Percentiles rank a stretch among this genome's conserved stretches.
These are phyloP conservation scores for Pelargonium myrrhifolium DNA, from an alignment of 441 rosid species.

Conservation along the genomic window DNA sequence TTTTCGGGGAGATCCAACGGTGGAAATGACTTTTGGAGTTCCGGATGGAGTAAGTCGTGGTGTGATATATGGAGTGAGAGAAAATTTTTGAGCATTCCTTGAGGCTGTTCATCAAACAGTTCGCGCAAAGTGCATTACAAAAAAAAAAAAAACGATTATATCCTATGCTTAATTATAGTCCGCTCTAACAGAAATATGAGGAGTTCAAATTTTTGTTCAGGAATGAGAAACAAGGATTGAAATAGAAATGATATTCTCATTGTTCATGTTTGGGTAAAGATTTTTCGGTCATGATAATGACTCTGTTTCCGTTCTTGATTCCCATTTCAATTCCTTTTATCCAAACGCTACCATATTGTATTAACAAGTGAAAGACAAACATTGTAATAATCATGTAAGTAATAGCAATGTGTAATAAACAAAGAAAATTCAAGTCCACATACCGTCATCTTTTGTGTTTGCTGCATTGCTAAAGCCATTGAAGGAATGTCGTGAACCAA, in stretches of 20 bases:
- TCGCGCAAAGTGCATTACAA: not conserved
- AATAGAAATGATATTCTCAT: too few species aligned
- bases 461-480: slow-evolving; percentile 30
- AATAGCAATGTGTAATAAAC: not conserved
- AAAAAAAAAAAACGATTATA: not conserved
- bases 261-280: too few species aligned
- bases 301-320: too few species aligned
- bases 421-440: slow-evolving; percentile 4
- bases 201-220: too few species aligned
- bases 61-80: slow-evolving; percentile 69
- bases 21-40: slow-evolving; percentile 69
- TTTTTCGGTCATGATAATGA: too few species aligned
- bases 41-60: slow-evolving; percentile 71
- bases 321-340: too few species aligned
- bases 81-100: slow-evolving; percentile 41
- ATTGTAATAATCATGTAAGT: not conserved
- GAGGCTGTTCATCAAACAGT: slow-evolving; percentile 34
- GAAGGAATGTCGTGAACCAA: slow-evolving; percentile 25
- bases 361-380: not conserved
- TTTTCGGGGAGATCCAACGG: slow-evolving; percentile 52
- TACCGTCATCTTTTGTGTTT: slow-evolving; percentile 50
- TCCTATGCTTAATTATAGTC: too few species aligned
- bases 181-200: too few species aligned
- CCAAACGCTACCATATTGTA: too few species aligned
- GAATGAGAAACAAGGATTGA: too few species aligned